Evolutionary conservation across 768 basidiomycete genomes (phyloP), one percentile per base, ranked within the genome.

Genomic region (Rhodotorula diobovata): DNA sequence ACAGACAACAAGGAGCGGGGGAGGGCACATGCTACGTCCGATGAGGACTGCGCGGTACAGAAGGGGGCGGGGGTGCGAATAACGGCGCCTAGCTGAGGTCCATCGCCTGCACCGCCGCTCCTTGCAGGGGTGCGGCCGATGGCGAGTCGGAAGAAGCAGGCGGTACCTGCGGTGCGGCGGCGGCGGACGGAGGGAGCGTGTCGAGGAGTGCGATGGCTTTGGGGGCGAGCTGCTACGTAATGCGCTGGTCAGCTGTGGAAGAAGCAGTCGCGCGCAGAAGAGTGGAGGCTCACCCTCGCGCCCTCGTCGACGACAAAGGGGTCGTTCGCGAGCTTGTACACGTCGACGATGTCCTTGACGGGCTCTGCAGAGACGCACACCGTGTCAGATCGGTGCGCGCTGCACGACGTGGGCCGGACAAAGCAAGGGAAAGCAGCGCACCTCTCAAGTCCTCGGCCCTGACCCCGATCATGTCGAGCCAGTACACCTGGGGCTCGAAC

Each of bases 381-480:
- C n/a, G 41, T 16, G 30, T 45, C 41, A 59, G 30, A 14, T 10
- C 30, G 12, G 28, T 15, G 53, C 32, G n/a, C 50, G 28, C 23
- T 28, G 18, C 21, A 28, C 12, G 58, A n/a, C 14, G 5, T 1
- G 28, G n/a, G n/a, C n/a, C 5, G 39, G 41, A 18, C 41, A 12
- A 7, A 18, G 18, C 14, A 18, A 43, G 41, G 2, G 8, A 43
- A 18, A 15, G 15, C 28, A 16, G 9, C 39, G 16, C 25, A 64
- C 71, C 63, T 37, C n/a, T 2, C 34, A 68, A 20, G 7, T 68
- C 59, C 7, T 61, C 63, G 32, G 53, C n/a, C 32, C 37, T 4
- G 12, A 68, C 56, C 1, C 54, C 67, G 58, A 70, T 43, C 58
- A 64, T 1, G 6, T 65, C 72, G 32, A 61, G 16, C 67, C 63